Evolutionary conservation across 768 basidiomycete species (phyloP), one percentile per base, ranked within the genome.

Genomic region (Daedaleopsis sinensis): DNA sequence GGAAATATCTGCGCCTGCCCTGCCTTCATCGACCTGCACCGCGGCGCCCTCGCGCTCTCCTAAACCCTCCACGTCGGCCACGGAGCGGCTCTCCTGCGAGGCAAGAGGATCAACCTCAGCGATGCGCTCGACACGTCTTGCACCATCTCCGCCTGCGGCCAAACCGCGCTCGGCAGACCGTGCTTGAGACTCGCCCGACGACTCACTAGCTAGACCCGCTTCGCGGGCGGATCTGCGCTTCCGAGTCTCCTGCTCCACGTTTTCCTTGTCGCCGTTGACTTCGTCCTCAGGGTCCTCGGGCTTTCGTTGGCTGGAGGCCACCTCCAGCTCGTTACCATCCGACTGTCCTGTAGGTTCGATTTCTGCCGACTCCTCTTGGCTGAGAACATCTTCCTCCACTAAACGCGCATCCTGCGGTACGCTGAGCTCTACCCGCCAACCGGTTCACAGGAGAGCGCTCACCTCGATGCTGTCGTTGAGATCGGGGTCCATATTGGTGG

Each of bases 381-480:
- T n/a, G 37, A 53, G 37, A n/a, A 53, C 38, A 42, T 53, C 38
- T 10, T 18, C 38, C 52, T 53, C 52, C 9, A 53, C 52, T 37
- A 39, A 7, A 39, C 52, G 52, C 6, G 52, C 52, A 23, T 53
- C 52, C 52, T 49, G 23, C 47, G 13, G 9, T 24, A 11, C 13
- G 21, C 19, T 49, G 47, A 49, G 47, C 47, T 49, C 23, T 21
- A 13, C 16, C 21, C 21, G 47, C 4, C 21, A 39, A 49, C 19
- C 11, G n/a, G n/a, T n/a, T 18, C 37, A 21, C 7, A 37, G 23
- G 38, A 50, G 36, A 15, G 23, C 23, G 19, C 27, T 18, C 11
- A 13, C n/a, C 49, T 71, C 75, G 52, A 78, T 55, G 9, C 72
- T 74, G 3, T 75, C 70, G n/a, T 72, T 68, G 32, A 76, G 75